Evolutionary conservation across 1,284 basidiomycete genomes (phyloP), one percentile per base, ranked within the genome.

Genomic region (Cryptococcus floricola): DNA sequence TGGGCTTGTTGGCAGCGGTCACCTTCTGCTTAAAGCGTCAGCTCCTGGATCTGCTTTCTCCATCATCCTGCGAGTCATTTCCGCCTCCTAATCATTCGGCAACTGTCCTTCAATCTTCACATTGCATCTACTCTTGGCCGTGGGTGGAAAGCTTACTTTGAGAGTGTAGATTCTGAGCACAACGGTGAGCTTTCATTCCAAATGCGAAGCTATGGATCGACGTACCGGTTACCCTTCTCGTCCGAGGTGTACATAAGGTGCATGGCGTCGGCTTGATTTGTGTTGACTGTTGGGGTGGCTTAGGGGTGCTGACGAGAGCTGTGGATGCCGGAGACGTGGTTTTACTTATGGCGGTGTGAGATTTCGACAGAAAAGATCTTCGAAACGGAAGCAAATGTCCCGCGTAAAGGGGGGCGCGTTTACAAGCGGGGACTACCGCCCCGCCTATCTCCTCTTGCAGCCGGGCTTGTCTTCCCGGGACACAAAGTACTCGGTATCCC

Each of bases 221-320:
- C 73, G 60, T 52, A 73, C 68, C 79, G 66, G 67, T 86, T 89
- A 37, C 91, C 91, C 55, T 79, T 78, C 61, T 83, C 84, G 72
- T 93, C 88, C 54, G 89, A 69, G 18, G 89, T 91, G 81, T 91
- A 92, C 91, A 95, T 94, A 71, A 94, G 81, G 85, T 94, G 91
- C 91, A 95, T 94, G 71, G 66, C 80, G 77, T 66, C 47, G 43
- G 46, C 18, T 42, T 45, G 39, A 3, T 43, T 10, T 27, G 13
- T 16, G 46, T 9, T 47, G 14, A 16, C 27, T 4, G 46, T 16
- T 34, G 46, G n/a, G 25, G 14, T 19, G n/a, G 23, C 16, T n/a
- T 12, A 42, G 41, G 16, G 16, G 41, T 42, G 41, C n/a, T 42
- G 41, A 23, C 19, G 19, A 23, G 19, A 23, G 19, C 19, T n/a